phyloP scores from a whole-genome alignment of 805 yeast genomes.

The Lipomyces chichibuensis region DNA sequence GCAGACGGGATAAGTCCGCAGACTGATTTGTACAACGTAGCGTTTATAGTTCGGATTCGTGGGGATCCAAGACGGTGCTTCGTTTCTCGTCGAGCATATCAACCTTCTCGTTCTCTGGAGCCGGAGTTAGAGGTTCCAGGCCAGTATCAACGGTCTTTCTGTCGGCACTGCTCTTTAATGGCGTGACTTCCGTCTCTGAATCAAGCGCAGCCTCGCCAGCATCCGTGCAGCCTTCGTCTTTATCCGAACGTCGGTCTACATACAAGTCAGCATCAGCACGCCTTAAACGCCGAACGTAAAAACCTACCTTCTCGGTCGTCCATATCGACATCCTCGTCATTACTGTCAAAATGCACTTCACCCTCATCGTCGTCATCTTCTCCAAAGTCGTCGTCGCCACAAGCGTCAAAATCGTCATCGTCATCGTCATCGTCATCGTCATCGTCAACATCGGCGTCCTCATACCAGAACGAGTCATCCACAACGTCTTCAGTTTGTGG shows the following conservation, averaged over 20 bases:
- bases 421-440: constrained; percentile 61
- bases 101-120: not conserved
- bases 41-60: not conserved
- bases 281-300: not conserved
- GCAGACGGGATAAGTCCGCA: not conserved
- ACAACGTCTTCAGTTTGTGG: constrained; percentile 53
- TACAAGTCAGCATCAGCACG: not conserved
- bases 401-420: constrained; percentile 57
- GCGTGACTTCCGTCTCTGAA: not conserved
- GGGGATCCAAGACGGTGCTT: not conserved
- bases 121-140: not conserved
- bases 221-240: not conserved
- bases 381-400: not conserved
- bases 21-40: not conserved
- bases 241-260: not conserved
- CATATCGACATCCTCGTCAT: constrained; percentile 11
- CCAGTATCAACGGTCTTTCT: not conserved
- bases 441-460: constrained; percentile 39
- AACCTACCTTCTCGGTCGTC: not conserved
- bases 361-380: constrained; percentile 32
- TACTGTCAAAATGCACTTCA: constrained; percentile 8
- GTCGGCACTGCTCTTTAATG: not conserved
- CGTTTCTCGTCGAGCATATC: not conserved
- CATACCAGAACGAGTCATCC: constrained; percentile 86
- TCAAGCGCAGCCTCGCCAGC: not conserved